These are phyloP conservation scores for Adansonia digitata DNA, from an alignment of 345 rosid species.

Conservation along the genomic window DNA sequence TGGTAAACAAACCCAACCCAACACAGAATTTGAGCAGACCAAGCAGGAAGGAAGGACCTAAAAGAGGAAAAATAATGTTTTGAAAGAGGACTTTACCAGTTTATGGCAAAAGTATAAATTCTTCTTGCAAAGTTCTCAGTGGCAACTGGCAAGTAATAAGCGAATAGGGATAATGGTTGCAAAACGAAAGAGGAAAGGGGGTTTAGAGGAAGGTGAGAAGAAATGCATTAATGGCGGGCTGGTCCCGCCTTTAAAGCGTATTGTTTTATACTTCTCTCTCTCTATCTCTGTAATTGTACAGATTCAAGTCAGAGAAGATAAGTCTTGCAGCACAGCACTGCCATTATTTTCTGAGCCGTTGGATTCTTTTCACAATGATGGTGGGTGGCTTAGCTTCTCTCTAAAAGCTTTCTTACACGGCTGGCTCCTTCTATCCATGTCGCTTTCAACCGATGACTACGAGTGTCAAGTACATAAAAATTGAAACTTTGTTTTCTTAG, in stretches of 20 bases:
- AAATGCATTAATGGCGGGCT: constrained; percentile 35
- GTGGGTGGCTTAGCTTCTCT: not conserved
- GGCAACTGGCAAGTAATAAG: not conserved
- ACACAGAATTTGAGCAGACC: constrained; percentile 12
- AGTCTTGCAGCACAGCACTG: constrained; percentile 12
- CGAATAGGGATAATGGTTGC: not conserved
- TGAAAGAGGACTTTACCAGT: constrained; percentile 8
- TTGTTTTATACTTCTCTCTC: constrained; percentile 2
- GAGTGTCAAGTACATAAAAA: not conserved
- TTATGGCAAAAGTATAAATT: not conserved
- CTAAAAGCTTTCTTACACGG: not conserved
- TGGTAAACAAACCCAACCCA: constrained; percentile 5
- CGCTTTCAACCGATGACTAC: not conserved
- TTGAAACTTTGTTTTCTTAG: not conserved
- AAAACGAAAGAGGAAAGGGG: not conserved
- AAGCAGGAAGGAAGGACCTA: not conserved
- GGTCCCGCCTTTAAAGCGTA: constrained; percentile 30
- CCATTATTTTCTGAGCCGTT: constrained; percentile 36
- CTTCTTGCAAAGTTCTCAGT: not conserved
- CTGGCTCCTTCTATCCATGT: not conserved
- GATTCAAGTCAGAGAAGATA: constrained; percentile 26
- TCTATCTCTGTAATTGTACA: not conserved
- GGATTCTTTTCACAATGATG: constrained; percentile 19
- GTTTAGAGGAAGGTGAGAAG: constrained; percentile 14
- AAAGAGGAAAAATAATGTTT: not conserved